phyloP scores from a whole-genome alignment of 1,139 yeast genomes.

The Hemisphaericaspora xylofermentans region DNA sequence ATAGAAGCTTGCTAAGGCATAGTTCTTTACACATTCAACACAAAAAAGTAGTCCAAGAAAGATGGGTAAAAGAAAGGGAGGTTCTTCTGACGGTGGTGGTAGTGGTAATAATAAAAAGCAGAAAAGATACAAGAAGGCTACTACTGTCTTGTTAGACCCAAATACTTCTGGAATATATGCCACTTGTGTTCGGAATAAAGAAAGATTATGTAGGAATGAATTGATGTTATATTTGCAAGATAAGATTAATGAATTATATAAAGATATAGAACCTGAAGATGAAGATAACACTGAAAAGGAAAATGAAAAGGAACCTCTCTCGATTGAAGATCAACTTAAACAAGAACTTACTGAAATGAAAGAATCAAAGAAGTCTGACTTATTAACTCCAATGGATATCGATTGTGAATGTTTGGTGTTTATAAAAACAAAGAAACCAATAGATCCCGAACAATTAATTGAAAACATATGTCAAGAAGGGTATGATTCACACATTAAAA shows the following conservation, averaged over 20 bases:
- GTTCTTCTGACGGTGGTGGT: slow-evolving; percentile 13
- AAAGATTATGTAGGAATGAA: slow-evolving; percentile 73
- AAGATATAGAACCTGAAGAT: slow-evolving; percentile 27
- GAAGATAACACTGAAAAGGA: slow-evolving; percentile 21
- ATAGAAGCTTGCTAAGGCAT: too few relatives aligned
- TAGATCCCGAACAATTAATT: slow-evolving; percentile 74
- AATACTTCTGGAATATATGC: slow-evolving; percentile 83
- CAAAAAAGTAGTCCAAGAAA: not conserved
- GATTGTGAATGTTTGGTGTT: slow-evolving; percentile 86
- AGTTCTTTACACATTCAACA: not conserved
- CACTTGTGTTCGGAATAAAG: slow-evolving; percentile 79
- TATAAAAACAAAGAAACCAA: slow-evolving; percentile 74
- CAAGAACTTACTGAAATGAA: slow-evolving; percentile 65
- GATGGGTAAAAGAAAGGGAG: slow-evolving; percentile 27
- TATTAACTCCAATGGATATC: slow-evolving; percentile 63
- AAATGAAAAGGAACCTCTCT: slow-evolving; percentile 37
- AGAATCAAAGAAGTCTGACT: slow-evolving; percentile 40
- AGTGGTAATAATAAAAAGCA: too few relatives aligned
- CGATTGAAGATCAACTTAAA: slow-evolving; percentile 75
- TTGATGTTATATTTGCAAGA: slow-evolving; percentile 57
- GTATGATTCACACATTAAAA: slow-evolving; percentile 47
- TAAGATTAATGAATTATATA: slow-evolving; percentile 55
- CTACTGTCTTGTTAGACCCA: slow-evolving; percentile 63
- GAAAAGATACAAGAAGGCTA: slow-evolving; percentile 25
- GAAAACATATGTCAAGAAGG: slow-evolving; percentile 62